Percentiles rank a stretch among this genome's conserved stretches.
Evolutionary conservation across 1,284 basidiomycete species (phyloP).

Genomic region (Leccinum idahoense): DNA sequence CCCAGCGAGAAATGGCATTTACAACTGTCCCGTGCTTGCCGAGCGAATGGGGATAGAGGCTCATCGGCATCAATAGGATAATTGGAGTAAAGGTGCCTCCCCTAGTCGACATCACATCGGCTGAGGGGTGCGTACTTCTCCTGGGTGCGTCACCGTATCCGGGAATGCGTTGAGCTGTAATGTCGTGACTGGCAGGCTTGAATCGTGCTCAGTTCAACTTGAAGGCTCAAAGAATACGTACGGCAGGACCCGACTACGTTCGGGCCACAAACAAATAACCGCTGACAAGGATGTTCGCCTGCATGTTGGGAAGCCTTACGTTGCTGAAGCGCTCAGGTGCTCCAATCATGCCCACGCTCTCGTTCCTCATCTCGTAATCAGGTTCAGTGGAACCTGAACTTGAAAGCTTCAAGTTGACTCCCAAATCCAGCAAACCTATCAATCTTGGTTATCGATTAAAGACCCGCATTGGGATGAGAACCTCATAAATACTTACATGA

Average conservation of each 20-base stretch:
- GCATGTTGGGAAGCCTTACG: not conserved
- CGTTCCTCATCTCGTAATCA: not conserved
- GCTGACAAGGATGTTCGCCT: too few relatives aligned
- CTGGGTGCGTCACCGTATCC: too few relatives aligned
- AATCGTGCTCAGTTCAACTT: too few relatives aligned
- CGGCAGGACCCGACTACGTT: too few relatives aligned
- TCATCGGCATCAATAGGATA: not conserved
- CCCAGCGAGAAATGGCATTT: not conserved
- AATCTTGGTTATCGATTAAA: not conserved
- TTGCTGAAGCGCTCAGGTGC: not conserved
- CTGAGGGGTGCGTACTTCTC: not conserved
- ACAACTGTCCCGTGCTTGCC: not conserved
- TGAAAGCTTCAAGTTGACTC: not conserved
- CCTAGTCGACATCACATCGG: constrained; percentile 1
- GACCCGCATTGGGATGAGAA: not conserved
- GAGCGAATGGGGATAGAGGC: not conserved
- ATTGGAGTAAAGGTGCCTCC: not conserved
- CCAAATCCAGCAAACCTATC: not conserved
- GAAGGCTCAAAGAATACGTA: too few relatives aligned
- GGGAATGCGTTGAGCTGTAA: too few relatives aligned
- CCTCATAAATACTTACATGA: not conserved
- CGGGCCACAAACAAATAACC: not conserved
- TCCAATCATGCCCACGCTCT: not conserved
- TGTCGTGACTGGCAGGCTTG: too few relatives aligned
- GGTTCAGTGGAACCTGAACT: not conserved